Evolutionary conservation across 78 protist species (phyloP), one percentile per base, ranked within the genome.

Genomic region (Pigoraptor vietnamica): DNA sequence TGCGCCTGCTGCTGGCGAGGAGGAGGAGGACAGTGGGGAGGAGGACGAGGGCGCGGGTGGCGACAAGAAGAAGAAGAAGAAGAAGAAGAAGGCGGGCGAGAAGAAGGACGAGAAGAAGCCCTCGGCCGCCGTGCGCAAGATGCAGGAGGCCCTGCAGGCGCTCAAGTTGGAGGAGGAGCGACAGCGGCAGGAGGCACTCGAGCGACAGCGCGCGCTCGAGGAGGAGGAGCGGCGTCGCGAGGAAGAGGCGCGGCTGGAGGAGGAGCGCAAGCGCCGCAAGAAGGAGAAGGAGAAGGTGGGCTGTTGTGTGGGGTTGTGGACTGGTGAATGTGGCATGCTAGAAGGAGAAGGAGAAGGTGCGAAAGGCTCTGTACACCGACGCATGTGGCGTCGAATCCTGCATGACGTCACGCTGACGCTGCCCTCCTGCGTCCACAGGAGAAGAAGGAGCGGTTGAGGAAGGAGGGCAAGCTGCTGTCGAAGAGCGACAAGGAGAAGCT

Each of bases 201-300:
- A 39, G 90, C 90, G 40, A 67, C 34, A 0, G 0, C 24, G 84
- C 19, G 48, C 1, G 6, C 19, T 38, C 2, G 34, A 37, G 25
- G 34, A 37, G 32, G 79, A 24, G 9, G 79, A 39, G 90, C 90
- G 40, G 81, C 34, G 0, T 2, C 24, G 84, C 14, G 55, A 1
- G 91, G 55, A 89, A 34, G 95, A 93, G 37, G 86, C 90, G 88
- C 91, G 40, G 24, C 91, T 40, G 33, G 24, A 33, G 87, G 84
- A 23, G 90, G 90, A 83, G 82, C 39, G 0, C 37, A 83, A 35
- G 87, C 81, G 81, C 67, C 35, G 23, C 23, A 67, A 56, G 87
- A 34, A 29, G 2, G 55, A 81, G 40, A 56, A 81, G 36, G 19
- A 36, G 55, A 23, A 34, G 88, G n/a, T n/a, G n/a, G n/a, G n/a